A percentile compares a stretch with the other conserved stretches of the same genome.
Evolutionary conservation across 1,139 yeast species (phyloP).

Genomic region (Saccharomyces hybrid): DNA sequence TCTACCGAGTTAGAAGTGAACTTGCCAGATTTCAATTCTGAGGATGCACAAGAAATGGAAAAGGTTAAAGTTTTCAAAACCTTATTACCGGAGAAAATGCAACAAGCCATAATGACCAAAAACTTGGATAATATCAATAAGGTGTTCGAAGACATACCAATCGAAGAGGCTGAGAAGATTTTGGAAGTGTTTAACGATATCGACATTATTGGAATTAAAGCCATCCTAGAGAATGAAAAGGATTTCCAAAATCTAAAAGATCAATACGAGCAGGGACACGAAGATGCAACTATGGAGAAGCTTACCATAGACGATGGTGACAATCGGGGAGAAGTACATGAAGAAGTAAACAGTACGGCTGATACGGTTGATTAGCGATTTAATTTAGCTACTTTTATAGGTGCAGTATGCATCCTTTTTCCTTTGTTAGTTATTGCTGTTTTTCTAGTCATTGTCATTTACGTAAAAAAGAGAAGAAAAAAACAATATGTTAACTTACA

Average conservation of each 20-base stretch:
- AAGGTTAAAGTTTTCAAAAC: slow-evolving; percentile 49
- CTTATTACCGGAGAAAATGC: slow-evolving; percentile 53
- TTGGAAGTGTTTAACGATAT: slow-evolving; percentile 71
- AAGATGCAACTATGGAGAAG: slow-evolving; percentile 7
- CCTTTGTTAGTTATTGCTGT: background rate
- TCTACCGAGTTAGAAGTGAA: slow-evolving; percentile 64
- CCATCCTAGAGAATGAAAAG: slow-evolving; percentile 63
- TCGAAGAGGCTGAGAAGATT: slow-evolving; percentile 73
- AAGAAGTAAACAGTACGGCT: slow-evolving; percentile 18
- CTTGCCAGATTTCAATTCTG: slow-evolving; percentile 51
- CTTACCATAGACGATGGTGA: slow-evolving; percentile 9
- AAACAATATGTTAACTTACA: background rate
- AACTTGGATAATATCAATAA: slow-evolving; percentile 73
- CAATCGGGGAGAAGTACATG: slow-evolving; percentile 9
- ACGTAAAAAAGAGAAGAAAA: background rate
- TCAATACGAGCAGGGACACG: slow-evolving; percentile 32
- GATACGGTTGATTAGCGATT: slow-evolving; percentile 31
- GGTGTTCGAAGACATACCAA: slow-evolving; percentile 67
- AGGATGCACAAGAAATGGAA: slow-evolving; percentile 39
- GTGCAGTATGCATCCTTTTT: background rate
- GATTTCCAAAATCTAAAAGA: slow-evolving; percentile 52
- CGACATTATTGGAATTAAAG: slow-evolving; percentile 77
- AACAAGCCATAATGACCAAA: slow-evolving; percentile 63
- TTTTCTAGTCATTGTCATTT: background rate
- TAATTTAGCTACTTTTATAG: background rate